A percentile compares a stretch with the other conserved stretches of the same genome.
Conservation (phyloP, 495 filamentous ascomycete genomes). For the Glarea lozoyensis region DNA sequence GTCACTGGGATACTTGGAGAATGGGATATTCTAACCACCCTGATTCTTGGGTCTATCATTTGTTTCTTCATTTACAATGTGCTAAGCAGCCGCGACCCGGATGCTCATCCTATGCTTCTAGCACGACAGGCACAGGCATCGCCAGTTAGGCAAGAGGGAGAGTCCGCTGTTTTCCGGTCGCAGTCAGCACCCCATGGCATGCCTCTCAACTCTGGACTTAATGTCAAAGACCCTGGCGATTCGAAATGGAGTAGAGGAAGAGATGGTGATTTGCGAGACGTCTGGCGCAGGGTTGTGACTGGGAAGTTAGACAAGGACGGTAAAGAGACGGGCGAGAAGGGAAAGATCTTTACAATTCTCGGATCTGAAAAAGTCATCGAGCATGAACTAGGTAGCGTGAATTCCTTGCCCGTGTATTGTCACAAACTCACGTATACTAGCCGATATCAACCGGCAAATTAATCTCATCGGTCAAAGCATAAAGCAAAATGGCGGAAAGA, state of each 20-base stretch:
- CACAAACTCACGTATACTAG: constrained; percentile 22
- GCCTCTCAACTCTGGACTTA: constrained; percentile 72
- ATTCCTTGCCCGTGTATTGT: not conserved
- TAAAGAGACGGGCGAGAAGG: constrained; percentile 48
- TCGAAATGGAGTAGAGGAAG: constrained; percentile 74
- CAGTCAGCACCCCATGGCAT: constrained; percentile 76
- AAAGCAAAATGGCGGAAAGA: constrained; percentile 54
- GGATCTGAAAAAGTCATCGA: constrained; percentile 66
- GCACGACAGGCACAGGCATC: constrained; percentile 72
- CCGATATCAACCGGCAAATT: constrained; percentile 74
- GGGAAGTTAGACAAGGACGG: constrained; percentile 55
- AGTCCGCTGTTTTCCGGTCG: constrained; percentile 76
- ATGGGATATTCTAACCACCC: constrained; percentile 71
- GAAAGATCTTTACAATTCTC: constrained; percentile 71
- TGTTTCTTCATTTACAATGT: constrained; percentile 55
- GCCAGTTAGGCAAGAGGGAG: constrained; percentile 70
- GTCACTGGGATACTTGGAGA: constrained; percentile 59
- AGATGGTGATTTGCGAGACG: constrained; percentile 84
- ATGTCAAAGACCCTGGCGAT: constrained; percentile 73
- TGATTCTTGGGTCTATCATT: constrained; percentile 51
- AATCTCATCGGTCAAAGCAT: constrained; percentile 76
- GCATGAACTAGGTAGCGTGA: constrained; percentile 48
- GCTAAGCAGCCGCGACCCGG: constrained; percentile 53
- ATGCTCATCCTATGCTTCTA: constrained; percentile 85
- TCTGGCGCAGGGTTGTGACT: constrained; percentile 72